Evolutionary conservation across 768 basidiomycete genomes (phyloP).

Genomic region (Rhodotorula taiwanensis): DNA sequence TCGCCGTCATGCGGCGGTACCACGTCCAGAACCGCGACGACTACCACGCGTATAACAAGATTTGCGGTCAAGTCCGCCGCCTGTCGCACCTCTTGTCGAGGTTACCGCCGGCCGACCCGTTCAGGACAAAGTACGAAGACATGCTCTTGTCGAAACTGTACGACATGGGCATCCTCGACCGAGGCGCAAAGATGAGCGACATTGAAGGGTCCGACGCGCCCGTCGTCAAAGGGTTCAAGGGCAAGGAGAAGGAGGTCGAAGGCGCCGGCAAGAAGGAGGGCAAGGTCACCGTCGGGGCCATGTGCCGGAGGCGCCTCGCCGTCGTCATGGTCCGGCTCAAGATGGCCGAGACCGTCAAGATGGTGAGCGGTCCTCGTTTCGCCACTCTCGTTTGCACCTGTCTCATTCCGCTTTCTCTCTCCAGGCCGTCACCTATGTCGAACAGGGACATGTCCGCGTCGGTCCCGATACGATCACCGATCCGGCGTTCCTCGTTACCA

Average conservation of each 20-base stretch:
- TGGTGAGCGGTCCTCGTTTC: slow-evolving; percentile 54
- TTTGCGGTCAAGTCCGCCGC: slow-evolving; percentile 77
- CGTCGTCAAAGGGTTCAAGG: slow-evolving; percentile 35
- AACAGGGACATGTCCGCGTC: slow-evolving; percentile 95
- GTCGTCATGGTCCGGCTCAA: slow-evolving; percentile 78
- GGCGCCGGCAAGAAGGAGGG: slow-evolving; percentile 51
- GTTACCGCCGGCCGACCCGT: slow-evolving; percentile 82
- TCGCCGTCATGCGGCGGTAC: slow-evolving; percentile 88
- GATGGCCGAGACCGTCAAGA: slow-evolving; percentile 92
- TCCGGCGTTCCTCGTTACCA: slow-evolving; percentile 88
- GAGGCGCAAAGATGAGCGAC: slow-evolving; percentile 81
- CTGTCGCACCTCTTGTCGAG: slow-evolving; percentile 80
- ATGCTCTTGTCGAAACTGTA: slow-evolving; percentile 89
- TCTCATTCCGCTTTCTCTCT: slow-evolving; percentile 2
- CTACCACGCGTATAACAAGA: slow-evolving; percentile 74
- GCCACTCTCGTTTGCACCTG: neutral
- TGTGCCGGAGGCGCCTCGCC: slow-evolving; percentile 82
- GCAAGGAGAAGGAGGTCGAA: slow-evolving; percentile 35
- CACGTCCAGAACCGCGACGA: slow-evolving; percentile 69
- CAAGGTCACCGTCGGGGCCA: slow-evolving; percentile 89
- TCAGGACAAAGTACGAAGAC: slow-evolving; percentile 72
- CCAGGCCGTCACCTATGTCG: slow-evolving; percentile 94
- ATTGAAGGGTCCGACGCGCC: slow-evolving; percentile 46
- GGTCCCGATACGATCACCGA: slow-evolving; percentile 94
- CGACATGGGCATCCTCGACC: slow-evolving; percentile 88